A percentile compares a stretch with the other conserved stretches of the same genome.
phyloP scores from a whole-genome alignment of 2,329 filamentous ascomycete species.

The Lizonia empirigonia region DNA sequence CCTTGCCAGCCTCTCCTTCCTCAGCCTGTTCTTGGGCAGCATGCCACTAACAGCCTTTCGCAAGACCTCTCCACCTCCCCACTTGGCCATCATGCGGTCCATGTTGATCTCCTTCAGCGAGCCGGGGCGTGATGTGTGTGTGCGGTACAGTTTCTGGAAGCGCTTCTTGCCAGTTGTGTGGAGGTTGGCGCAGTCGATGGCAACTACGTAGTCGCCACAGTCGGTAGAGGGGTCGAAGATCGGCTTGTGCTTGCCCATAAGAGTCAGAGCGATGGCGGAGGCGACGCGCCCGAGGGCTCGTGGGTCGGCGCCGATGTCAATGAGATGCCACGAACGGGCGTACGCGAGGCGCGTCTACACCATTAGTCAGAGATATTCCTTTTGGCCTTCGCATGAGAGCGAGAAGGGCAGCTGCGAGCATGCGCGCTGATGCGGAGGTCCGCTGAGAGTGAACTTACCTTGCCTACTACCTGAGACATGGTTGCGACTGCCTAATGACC shows the following conservation, averaged over 20 bases:
- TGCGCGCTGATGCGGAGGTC: slow-evolving; percentile 26
- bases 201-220: slow-evolving; percentile 98
- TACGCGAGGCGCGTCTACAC: slow-evolving; percentile 91
- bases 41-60: slow-evolving; percentile 93
- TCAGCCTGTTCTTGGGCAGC: slow-evolving; percentile 93
- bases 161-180: slow-evolving; percentile 91
- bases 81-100: slow-evolving; percentile 93
- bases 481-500: slow-evolving; percentile 38
- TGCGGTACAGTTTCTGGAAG: slow-evolving; percentile 93
- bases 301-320: slow-evolving; percentile 70
- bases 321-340: slow-evolving; percentile 92
- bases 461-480: slow-evolving; percentile 81
- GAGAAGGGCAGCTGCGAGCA: neutral
- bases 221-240: slow-evolving; percentile 97
- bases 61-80: slow-evolving; percentile 89
- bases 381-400: neutral
- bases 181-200: slow-evolving; percentile 84
- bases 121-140: slow-evolving; percentile 89
- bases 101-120: slow-evolving; percentile 87
- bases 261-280: slow-evolving; percentile 79
- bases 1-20: slow-evolving; percentile 83
- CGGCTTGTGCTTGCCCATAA: slow-evolving; percentile 99
- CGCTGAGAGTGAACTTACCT: slow-evolving; percentile 59
- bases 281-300: slow-evolving; percentile 90
- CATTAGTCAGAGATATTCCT: neutral